Percentiles rank a stretch among this genome's conserved stretches.
Evolutionary conservation across 2,329 filamentous ascomycete genomes (phyloP).

Genomic region (Aspergillus ruber): DNA sequence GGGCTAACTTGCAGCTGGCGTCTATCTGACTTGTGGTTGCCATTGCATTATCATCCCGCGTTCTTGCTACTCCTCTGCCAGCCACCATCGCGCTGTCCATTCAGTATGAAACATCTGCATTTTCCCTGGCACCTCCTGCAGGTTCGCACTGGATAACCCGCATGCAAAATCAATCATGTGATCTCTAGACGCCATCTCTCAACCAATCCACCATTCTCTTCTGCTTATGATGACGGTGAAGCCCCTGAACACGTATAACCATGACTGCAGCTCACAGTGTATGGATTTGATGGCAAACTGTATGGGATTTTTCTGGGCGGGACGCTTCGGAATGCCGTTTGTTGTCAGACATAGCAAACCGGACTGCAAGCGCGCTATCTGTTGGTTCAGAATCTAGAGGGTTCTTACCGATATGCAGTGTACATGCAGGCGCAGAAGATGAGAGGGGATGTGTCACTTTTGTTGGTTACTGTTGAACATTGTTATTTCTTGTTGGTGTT

Average conservation of each 20-base stretch:
- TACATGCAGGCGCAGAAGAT: neutral
- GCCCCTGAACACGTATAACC: slow-evolving; percentile 9
- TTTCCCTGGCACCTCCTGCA: slow-evolving; percentile 15
- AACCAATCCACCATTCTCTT: slow-evolving; percentile 19
- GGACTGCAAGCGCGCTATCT: slow-evolving; percentile 16
- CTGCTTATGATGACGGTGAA: slow-evolving; percentile 13
- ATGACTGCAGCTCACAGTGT: neutral
- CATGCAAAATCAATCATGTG: slow-evolving; percentile 33
- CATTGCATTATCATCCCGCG: neutral
- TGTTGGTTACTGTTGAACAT: slow-evolving; percentile 1
- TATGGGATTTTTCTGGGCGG: slow-evolving; percentile 10
- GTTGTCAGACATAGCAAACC: slow-evolving; percentile 28
- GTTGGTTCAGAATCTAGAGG: slow-evolving; percentile 13
- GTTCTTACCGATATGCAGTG: slow-evolving; percentile 2
- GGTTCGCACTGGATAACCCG: slow-evolving; percentile 27
- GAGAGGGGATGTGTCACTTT: slow-evolving; percentile 20
- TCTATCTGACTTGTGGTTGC: neutral
- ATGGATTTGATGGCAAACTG: neutral
- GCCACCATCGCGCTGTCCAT: slow-evolving; percentile 1
- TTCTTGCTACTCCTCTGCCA: neutral
- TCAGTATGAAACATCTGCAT: slow-evolving; percentile 1
- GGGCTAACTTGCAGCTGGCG: neutral
- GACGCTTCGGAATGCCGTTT: slow-evolving; percentile 10
- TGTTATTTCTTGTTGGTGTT: slow-evolving; percentile 4
- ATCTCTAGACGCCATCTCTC: slow-evolving; percentile 19